Evolutionary conservation across 139 green algal species (phyloP), one percentile per base, ranked within the genome.

Genomic region (Chlorella sorokiniana): DNA sequence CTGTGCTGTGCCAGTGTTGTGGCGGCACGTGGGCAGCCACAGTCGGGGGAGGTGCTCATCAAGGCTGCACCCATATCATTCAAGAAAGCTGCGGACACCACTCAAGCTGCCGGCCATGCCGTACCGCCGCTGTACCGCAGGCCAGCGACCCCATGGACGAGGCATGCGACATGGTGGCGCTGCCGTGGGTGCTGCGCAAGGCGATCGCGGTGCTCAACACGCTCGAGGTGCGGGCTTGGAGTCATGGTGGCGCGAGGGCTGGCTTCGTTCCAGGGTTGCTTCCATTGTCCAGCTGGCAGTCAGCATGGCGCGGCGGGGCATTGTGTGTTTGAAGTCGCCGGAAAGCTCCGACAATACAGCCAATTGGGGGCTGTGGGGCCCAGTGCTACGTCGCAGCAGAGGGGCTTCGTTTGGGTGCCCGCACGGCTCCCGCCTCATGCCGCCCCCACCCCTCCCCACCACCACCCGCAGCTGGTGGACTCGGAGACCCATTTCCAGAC

Each of bases 121-220:
- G n/a, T n/a, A n/a, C n/a, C 25, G 52, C 8, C 62, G 10, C 31
- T 44, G 62, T 37, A 71, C 37, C 29, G 44, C 10, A n/a, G n/a
- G 52, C 44, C 62, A 74, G 62, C 42, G 76, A 81, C 61, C n/a
- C 35, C 41, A 81, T 81, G 76, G 61, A 72, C n/a, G 62, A 89
- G 25, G 86, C 86, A 0, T 88, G 71, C 44, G 87, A 90, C n/a
- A 69, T 90, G 40, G 84, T 89, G 42, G 62, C 71, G 27, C 76
- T 90, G 37, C 75, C 86, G 23, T 90, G 76, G 76, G 42, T 88
- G 29, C 73, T 90, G 23, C 62, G 85, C 3, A 65, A 79, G 44
- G 87, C 85, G 9, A 20, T 90, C 1, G 56, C 5, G 25, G 62
- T 90, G 31, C 40, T 90, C 0, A 83, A 88, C 27, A 74, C 37